Conservation (phyloP, 345 rosid genomes). For the Luvunga scandens region DNA sequence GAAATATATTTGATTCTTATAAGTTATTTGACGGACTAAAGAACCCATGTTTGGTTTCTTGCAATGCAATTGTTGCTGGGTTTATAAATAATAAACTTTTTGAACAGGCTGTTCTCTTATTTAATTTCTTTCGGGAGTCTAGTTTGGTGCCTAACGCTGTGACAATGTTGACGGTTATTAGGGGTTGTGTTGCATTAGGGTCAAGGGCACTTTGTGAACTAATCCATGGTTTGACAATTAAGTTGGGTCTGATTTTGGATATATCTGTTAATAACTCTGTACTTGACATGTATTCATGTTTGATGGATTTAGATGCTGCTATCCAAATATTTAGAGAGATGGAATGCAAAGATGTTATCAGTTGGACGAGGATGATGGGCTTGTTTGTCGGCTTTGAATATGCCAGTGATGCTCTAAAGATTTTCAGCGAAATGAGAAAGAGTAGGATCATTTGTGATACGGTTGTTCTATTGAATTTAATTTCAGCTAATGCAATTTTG, state of each 20-base stretch:
- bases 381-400: constrained; percentile 30
- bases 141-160: constrained; percentile 33
- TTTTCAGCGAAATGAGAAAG: constrained; percentile 30
- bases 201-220: constrained; percentile 26
- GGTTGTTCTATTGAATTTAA: constrained; percentile 32
- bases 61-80: constrained; percentile 38
- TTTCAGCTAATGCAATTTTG: constrained; percentile 33
- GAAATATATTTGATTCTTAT: constrained; percentile 24
- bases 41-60: constrained; percentile 33
- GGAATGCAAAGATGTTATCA: constrained; percentile 36
- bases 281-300: constrained; percentile 39
- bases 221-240: constrained; percentile 31
- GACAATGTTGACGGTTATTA: constrained; percentile 26
- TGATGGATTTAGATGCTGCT: constrained; percentile 33
- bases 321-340: constrained; percentile 25
- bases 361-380: constrained; percentile 44
- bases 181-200: constrained; percentile 30
- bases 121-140: constrained; percentile 25
- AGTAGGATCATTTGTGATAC: constrained; percentile 25
- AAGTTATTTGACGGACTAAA: constrained; percentile 30
- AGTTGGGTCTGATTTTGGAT: constrained; percentile 31
- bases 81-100: constrained; percentile 26
- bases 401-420: constrained; percentile 27
- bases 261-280: constrained; percentile 33
- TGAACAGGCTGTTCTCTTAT: constrained; percentile 27